Evolutionary conservation across 176 grass and related monocot genomes (phyloP).

Genomic region (Cenchrus americanus): DNA sequence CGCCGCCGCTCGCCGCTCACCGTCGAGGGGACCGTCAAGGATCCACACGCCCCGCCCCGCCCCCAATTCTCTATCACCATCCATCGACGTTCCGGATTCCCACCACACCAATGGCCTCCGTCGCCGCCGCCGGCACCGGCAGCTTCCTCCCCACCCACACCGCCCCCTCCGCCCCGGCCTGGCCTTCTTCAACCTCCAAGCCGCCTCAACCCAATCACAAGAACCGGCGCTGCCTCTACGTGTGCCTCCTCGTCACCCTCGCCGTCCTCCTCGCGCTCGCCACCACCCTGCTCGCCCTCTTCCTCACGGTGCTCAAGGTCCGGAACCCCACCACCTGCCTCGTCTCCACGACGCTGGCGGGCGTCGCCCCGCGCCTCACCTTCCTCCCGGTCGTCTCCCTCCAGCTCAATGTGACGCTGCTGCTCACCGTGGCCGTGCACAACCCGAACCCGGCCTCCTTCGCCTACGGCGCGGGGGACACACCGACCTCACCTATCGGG

Average conservation of each 20-base stretch:
- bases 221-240: constrained; percentile 31
- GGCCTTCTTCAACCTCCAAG: background rate
- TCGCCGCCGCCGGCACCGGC: too few species aligned
- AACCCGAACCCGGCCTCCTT: constrained; percentile 74
- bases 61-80: too few species aligned
- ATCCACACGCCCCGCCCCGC: too few species aligned
- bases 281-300: constrained; percentile 38
- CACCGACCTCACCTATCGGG: constrained; percentile 51
- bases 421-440: constrained; percentile 43
- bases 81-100: too few species aligned
- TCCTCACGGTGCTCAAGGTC: constrained; percentile 49
- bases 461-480: constrained; percentile 42
- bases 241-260: constrained; percentile 33
- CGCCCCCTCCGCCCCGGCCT: background rate
- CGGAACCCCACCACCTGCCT: constrained; percentile 39
- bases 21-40: too few species aligned
- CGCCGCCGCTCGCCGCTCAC: background rate
- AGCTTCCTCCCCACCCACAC: too few species aligned
- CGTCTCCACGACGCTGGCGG: constrained; percentile 38
- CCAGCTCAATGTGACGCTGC: constrained; percentile 62
- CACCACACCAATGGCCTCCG: too few species aligned
- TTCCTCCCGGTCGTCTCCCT: constrained; percentile 12
- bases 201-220: background rate
- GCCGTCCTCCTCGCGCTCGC: constrained; percentile 14
- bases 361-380: constrained; percentile 41